These are phyloP conservation scores for Brassica napus DNA, from an alignment of 345 rosid species.

Conservation along the genomic window DNA sequence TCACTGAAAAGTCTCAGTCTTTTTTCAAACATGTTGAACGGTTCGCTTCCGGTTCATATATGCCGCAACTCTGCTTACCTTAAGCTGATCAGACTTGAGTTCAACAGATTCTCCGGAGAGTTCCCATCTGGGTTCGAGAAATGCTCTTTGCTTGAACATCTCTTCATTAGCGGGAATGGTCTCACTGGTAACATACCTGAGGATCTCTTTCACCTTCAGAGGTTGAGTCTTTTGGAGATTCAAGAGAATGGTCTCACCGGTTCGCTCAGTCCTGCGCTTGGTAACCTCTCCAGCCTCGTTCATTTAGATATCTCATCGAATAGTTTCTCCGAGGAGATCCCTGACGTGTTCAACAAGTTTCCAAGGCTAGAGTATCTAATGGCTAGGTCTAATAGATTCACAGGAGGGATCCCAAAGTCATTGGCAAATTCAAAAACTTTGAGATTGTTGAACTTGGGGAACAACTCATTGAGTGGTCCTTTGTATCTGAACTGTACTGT, in stretches of 20 bases:
- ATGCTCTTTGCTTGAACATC: constrained; percentile 45
- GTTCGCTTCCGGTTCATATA: constrained; percentile 48
- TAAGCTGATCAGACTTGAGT: constrained; percentile 39
- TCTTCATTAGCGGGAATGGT: constrained; percentile 51
- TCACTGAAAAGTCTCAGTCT: constrained; percentile 39
- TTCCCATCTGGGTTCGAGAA: constrained; percentile 43
- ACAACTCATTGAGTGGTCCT: constrained; percentile 56
- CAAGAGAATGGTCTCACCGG: constrained; percentile 54
- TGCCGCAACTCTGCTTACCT: constrained; percentile 51
- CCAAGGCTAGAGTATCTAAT: constrained; percentile 33
- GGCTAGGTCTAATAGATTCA: constrained; percentile 48
- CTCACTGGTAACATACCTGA: constrained; percentile 50
- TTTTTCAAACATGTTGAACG: constrained; percentile 46
- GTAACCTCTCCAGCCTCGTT: constrained; percentile 50
- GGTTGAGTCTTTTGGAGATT: constrained; percentile 42
- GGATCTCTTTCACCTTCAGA: constrained; percentile 50
- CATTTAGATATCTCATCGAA: constrained; percentile 56
- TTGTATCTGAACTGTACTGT: constrained; percentile 48
- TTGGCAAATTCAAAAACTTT: constrained; percentile 51
- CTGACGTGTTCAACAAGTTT: constrained; percentile 47
- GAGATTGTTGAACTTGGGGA: constrained; percentile 50
- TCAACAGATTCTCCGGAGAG: constrained; percentile 48
- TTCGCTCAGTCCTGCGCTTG: constrained; percentile 43
- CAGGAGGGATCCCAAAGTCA: constrained; percentile 54
- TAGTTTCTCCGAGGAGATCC: constrained; percentile 51